Conservation (phyloP, 768 basidiomycete genomes). For the Mycena metata region DNA sequence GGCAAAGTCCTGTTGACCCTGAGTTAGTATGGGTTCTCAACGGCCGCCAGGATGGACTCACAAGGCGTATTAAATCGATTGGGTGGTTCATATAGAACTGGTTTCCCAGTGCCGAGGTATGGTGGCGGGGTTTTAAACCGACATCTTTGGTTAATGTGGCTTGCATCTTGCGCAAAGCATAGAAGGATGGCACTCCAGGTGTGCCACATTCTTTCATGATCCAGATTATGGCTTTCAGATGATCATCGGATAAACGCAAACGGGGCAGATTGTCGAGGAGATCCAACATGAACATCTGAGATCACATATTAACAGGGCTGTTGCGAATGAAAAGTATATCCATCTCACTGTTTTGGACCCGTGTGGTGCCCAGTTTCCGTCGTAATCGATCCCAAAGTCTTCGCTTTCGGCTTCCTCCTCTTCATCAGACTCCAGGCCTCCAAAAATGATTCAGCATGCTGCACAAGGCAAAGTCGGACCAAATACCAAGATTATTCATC, state of each 20-base stretch:
- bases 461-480: too few species aligned
- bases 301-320: background rate
- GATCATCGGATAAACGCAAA: conserved; percentile 49
- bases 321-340: background rate
- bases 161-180: conserved; percentile 44
- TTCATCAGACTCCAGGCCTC: conserved; percentile 6
- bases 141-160: conserved; percentile 33
- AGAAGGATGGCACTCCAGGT: conserved; percentile 48
- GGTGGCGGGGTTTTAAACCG: conserved; percentile 31
- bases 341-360: conserved; percentile 13
- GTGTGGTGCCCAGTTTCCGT: conserved; percentile 13
- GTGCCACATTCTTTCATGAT: conserved; percentile 47
- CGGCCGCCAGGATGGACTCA: conserved; percentile 19
- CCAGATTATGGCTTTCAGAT: conserved; percentile 49
- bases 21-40: too few species aligned
- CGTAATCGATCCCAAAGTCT: background rate
- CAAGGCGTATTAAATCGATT: conserved; percentile 32
- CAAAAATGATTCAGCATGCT: background rate
- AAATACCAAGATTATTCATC: too few species aligned
- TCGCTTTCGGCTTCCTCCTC: background rate
- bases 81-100: conserved; percentile 47
- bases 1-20: conserved; percentile 41
- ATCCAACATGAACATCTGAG: conserved; percentile 43
- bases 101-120: conserved; percentile 44
- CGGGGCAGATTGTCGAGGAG: conserved; percentile 50